Conservation (phyloP, 441 rosid species). For the Corymbia citriodora region DNA sequence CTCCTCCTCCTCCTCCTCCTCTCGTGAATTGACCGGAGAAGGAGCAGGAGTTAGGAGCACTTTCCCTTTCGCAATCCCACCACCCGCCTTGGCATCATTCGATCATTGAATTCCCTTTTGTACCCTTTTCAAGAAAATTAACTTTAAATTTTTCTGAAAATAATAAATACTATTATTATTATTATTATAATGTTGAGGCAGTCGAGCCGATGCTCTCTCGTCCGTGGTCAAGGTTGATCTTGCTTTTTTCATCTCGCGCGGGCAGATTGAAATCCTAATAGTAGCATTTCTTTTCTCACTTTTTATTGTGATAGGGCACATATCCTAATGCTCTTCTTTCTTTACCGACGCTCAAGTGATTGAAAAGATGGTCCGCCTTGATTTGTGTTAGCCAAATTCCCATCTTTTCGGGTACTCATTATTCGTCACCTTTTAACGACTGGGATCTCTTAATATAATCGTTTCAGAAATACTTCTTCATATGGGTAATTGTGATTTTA, state of each 20-base stretch:
- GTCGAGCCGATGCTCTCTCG: not conserved
- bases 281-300: not conserved
- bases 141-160: accelerated
- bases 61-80: not conserved
- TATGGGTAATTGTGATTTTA: not conserved
- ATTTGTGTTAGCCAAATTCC: not conserved
- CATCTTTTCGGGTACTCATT: accelerated
- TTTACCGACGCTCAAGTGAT: not conserved
- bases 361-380: not conserved
- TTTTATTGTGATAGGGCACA: accelerated
- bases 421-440: accelerated
- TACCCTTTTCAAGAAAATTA: not conserved
- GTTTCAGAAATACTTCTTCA: accelerated
- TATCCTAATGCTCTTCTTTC: not conserved
- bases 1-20: not conserved
- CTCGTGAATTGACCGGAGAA: not conserved
- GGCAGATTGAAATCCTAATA: not conserved
- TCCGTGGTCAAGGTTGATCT: not conserved
- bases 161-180: not conserved
- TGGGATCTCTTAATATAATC: not conserved
- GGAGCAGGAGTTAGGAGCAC: not conserved
- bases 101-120: not conserved
- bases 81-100: not conserved
- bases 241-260: not conserved
- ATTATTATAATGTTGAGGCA: not conserved